Conservation (phyloP, 306 rosid genomes). For the Nissolia schottii region DNA sequence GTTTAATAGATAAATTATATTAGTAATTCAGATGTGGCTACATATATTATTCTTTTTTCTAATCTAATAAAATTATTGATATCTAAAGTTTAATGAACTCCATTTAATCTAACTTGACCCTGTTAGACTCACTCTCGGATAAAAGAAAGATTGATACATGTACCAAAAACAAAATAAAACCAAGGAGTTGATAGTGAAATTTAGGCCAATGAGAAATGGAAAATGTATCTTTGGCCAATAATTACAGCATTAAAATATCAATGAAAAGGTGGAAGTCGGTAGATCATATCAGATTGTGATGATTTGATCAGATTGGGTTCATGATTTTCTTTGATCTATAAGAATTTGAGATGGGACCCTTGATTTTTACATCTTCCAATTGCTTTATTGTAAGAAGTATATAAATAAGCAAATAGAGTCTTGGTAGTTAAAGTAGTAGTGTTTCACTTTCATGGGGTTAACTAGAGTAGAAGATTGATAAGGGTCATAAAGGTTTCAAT, state of each 20-base stretch:
- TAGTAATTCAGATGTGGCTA: too few species aligned
- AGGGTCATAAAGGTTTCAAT: background rate
- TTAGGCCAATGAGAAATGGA: conserved; percentile 33
- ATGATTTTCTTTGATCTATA: conserved; percentile 38
- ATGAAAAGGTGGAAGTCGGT: conserved; percentile 65
- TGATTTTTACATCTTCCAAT: background rate
- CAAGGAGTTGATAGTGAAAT: conserved; percentile 11
- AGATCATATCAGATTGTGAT: conserved; percentile 65
- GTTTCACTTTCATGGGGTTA: background rate
- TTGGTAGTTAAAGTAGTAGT: conserved; percentile 12
- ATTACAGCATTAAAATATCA: conserved; percentile 40
- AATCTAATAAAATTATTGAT: too few species aligned
- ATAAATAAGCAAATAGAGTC: background rate
- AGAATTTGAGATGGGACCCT: conserved; percentile 39
- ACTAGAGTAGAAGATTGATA: conserved; percentile 14
- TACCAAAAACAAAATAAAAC: background rate
- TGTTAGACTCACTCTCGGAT: too few species aligned
- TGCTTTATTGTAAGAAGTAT: background rate
- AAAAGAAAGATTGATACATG: too few species aligned
- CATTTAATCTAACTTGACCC: too few species aligned
- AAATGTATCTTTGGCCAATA: conserved; percentile 31
- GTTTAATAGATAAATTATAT: too few species aligned
- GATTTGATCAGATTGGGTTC: conserved; percentile 59
- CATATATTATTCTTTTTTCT: too few species aligned
- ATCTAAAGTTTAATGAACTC: too few species aligned